Percentiles rank a stretch among this genome's conserved stretches.
Evolutionary conservation across 106 monocot species (phyloP).

Genomic region (Narthecium ossifragum): DNA sequence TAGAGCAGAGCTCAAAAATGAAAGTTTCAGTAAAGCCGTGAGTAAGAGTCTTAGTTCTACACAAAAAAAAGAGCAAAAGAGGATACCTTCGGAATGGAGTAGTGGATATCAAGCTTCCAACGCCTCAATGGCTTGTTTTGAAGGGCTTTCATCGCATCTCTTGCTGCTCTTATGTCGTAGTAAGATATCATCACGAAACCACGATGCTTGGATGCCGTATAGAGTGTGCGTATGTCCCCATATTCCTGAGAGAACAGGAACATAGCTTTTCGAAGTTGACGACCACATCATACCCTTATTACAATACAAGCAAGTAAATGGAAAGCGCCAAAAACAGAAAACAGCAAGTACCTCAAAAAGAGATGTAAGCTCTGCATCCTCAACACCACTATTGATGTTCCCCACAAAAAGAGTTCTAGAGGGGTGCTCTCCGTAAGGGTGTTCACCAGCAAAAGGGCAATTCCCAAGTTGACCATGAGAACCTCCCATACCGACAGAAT

Average conservation of each 20-base stretch:
- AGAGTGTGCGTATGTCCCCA: constrained; percentile 24
- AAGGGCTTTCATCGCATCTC: constrained; percentile 27
- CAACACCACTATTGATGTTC: constrained; percentile 19
- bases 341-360: constrained; percentile 23
- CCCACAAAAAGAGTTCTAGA: constrained; percentile 25
- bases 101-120: constrained; percentile 28
- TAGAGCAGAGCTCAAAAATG: no score
- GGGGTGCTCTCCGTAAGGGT: constrained; percentile 13
- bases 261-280: no score
- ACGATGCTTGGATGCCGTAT: constrained; percentile 20
- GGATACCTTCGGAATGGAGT: constrained; percentile 37
- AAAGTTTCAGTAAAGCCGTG: no score
- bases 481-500: neutral
- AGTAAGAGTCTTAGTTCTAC: no score
- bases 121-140: constrained; percentile 25
- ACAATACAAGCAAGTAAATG: neutral
- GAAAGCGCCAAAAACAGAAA: neutral
- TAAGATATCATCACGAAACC: constrained; percentile 36
- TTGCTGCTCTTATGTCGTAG: constrained; percentile 30
- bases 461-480: neutral
- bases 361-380: constrained; percentile 16
- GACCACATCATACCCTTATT: neutral
- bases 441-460: constrained; percentile 7
- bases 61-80: no score
- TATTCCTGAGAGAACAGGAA: constrained; percentile 19